phyloP scores from a whole-genome alignment of 768 basidiomycete species.

The Dioszegia hungarica region DNA sequence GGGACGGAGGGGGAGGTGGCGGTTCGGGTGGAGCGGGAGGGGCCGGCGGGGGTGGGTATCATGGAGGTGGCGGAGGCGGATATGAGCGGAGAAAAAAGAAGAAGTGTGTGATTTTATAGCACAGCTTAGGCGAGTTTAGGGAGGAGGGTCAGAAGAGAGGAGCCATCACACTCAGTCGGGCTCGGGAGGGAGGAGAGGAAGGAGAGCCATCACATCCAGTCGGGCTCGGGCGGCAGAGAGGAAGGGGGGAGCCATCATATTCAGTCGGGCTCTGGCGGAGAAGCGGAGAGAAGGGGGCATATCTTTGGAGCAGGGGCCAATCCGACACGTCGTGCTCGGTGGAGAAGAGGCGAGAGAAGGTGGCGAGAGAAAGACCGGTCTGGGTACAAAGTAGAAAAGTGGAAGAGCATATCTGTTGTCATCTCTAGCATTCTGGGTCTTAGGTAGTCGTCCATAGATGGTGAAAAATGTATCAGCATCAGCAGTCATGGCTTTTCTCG shows the following conservation, averaged over 20 bases:
- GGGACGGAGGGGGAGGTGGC: conserved; percentile 51
- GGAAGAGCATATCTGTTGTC: too few species aligned
- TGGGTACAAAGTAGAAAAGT: too few species aligned
- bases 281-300: too few species aligned
- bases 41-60: conserved; percentile 55
- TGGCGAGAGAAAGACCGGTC: too few species aligned
- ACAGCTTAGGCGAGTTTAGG: background rate
- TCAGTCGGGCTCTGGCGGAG: background rate
- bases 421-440: too few species aligned
- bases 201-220: background rate
- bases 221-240: background rate
- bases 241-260: background rate
- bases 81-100: background rate
- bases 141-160: background rate
- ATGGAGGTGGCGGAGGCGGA: background rate
- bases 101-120: conserved; percentile 6
- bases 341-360: too few species aligned
- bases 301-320: too few species aligned
- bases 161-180: background rate
- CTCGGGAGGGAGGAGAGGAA: background rate
- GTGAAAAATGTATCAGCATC: too few species aligned
- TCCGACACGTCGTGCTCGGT: too few species aligned
- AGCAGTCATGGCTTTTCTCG: too few species aligned
- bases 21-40: conserved; percentile 18
- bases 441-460: too few species aligned